Evolutionary conservation across 139 green algal genomes (phyloP).

Genomic region (Eudorina sp.): DNA sequence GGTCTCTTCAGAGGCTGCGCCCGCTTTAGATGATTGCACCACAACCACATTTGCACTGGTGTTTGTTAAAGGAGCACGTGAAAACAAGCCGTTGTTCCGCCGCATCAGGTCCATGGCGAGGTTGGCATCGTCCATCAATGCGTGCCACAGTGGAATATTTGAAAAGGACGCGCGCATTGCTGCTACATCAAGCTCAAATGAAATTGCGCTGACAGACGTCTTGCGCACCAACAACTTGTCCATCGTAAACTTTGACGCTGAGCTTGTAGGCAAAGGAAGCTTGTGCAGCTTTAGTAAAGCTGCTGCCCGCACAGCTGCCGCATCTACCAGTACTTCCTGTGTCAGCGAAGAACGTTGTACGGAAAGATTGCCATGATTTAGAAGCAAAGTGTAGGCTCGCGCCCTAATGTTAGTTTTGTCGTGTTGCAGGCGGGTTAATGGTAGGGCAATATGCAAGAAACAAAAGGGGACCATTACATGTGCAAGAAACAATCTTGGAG

Average conservation of each 20-base stretch:
- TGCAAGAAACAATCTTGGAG: too few relatives aligned
- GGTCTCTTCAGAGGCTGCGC: not conserved
- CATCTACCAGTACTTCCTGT: slow-evolving; percentile 61
- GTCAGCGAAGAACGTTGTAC: too few relatives aligned
- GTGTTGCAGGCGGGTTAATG: too few relatives aligned
- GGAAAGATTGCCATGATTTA: too few relatives aligned
- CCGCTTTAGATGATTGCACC: too few relatives aligned
- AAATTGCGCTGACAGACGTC: slow-evolving; percentile 52
- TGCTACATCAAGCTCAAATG: slow-evolving; percentile 64
- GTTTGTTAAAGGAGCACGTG: not conserved
- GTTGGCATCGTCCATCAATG: slow-evolving; percentile 48
- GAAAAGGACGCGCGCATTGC: slow-evolving; percentile 75
- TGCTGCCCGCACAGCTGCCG: slow-evolving; percentile 46
- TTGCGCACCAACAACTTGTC: slow-evolving; percentile 31
- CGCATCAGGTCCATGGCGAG: slow-evolving; percentile 8
- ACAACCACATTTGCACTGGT: too few relatives aligned
- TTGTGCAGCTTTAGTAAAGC: slow-evolving; percentile 54
- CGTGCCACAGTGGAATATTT: slow-evolving; percentile 79
- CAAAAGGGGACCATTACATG: too few relatives aligned
- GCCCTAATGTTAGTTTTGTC: too few relatives aligned
- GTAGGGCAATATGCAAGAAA: too few relatives aligned
- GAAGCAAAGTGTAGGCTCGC: too few relatives aligned
- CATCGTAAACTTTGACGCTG: not conserved
- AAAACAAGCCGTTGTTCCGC: slow-evolving; percentile 27
- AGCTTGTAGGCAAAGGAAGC: slow-evolving; percentile 29